A percentile compares a stretch with the other conserved stretches of the same genome.
Conservation (phyloP, 2,329 filamentous ascomycete species). For the Mycocentrospora acerina region DNA sequence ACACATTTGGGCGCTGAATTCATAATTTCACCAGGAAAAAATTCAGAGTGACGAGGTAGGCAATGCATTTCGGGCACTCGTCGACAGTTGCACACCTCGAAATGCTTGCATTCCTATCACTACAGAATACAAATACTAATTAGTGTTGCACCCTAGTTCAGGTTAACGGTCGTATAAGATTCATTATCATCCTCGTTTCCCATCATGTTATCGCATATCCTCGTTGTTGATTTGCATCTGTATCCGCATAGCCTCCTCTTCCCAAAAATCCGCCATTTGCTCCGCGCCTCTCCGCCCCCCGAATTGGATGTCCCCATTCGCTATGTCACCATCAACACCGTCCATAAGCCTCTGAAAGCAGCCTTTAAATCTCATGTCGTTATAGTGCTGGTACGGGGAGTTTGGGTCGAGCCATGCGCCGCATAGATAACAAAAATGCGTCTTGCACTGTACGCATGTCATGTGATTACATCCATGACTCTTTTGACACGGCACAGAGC, state of each 20-base stretch:
- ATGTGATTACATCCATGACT: constrained; percentile 95
- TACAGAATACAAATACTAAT: too few species aligned
- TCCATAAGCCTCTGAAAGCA: constrained; percentile 93
- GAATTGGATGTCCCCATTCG: constrained; percentile 47
- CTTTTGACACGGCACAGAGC: constrained; percentile 82
- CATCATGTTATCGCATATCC: constrained; percentile 15
- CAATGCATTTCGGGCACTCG: too few species aligned
- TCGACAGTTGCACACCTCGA: too few species aligned
- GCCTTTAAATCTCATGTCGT: constrained; percentile 60
- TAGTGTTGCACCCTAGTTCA: too few species aligned
- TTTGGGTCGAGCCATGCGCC: constrained; percentile 77
- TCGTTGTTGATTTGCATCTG: constrained; percentile 44
- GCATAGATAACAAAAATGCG: constrained; percentile 95
- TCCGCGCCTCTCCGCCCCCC: constrained; percentile 47
- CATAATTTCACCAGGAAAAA: too few species aligned
- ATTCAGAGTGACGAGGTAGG: too few species aligned
- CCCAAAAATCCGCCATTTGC: constrained; percentile 43
- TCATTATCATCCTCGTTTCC: too few species aligned
- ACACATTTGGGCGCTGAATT: too few species aligned
- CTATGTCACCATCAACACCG: constrained; percentile 73
- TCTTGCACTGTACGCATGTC: constrained; percentile 85
- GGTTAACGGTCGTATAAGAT: too few species aligned
- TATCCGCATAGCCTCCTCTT: constrained; percentile 38
- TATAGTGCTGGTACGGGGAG: constrained; percentile 90
- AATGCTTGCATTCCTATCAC: too few species aligned